A percentile compares a stretch with the other conserved stretches of the same genome.
phyloP scores from a whole-genome alignment of 306 rosid species.

The Prunus persica region DNA sequence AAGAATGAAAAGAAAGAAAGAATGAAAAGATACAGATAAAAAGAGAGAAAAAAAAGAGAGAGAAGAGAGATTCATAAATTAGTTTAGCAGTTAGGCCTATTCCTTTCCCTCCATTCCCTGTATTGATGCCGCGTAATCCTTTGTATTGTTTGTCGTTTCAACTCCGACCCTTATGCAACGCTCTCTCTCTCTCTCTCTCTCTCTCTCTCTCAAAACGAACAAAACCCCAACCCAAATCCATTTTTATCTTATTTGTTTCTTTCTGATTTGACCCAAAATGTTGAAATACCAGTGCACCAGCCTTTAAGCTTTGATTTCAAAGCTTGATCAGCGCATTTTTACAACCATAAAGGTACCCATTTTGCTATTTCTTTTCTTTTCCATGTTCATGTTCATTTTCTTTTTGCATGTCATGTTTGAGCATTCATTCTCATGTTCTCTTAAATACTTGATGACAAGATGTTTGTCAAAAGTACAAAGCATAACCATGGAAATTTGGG shows the following conservation, averaged over 20 bases:
- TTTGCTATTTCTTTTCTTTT: slow-evolving; percentile 12
- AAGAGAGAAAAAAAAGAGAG: not conserved
- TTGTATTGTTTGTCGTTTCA: slow-evolving; percentile 35
- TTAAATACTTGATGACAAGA: not conserved
- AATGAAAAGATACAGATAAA: not conserved
- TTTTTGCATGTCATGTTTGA: not conserved
- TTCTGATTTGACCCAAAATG: slow-evolving; percentile 27
- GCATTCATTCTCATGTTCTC: too few species aligned
- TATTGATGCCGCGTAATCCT: slow-evolving; percentile 46
- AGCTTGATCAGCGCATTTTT: not conserved
- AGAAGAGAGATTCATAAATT: not conserved
- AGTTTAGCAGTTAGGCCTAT: slow-evolving; percentile 18
- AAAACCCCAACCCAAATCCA: slow-evolving; percentile 38
- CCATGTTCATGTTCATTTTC: not conserved
- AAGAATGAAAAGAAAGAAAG: too few species aligned
- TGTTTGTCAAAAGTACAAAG: not conserved
- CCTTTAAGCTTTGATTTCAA: slow-evolving; percentile 20
- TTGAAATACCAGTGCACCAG: slow-evolving; percentile 18
- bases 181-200: slow-evolving; percentile 41
- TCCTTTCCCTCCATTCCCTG: slow-evolving; percentile 27
- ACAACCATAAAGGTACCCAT: slow-evolving; percentile 37
- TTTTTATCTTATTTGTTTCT: slow-evolving; percentile 36
- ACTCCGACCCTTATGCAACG: slow-evolving; percentile 56
- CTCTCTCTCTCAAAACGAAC: slow-evolving; percentile 41
- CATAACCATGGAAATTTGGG: not conserved